Percentiles rank a stretch among this genome's conserved stretches.
These are phyloP conservation scores for Pythium guiyangense DNA, from an alignment of 352 stramenopile genomes.

Conservation along the genomic window DNA sequence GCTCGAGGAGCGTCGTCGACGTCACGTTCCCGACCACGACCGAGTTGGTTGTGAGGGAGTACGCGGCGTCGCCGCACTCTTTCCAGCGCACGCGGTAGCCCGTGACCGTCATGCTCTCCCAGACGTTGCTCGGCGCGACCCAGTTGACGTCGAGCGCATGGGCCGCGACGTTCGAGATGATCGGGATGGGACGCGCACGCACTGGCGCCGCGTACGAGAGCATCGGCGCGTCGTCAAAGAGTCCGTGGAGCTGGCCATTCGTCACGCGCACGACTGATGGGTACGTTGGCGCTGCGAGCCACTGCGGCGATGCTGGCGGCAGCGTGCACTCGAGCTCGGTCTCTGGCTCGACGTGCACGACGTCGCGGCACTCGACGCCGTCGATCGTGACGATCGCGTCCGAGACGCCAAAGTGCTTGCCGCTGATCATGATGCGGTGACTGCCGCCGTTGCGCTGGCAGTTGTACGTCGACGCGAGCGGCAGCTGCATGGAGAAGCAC, in stretches of 20 bases:
- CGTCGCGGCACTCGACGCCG: no score
- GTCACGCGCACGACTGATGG: constrained; percentile 57
- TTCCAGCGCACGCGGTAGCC: no score
- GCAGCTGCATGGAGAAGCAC: constrained; percentile 43
- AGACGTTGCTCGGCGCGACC: constrained; percentile 50
- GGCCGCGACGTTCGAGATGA: constrained; percentile 74
- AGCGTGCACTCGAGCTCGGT: constrained; percentile 74
- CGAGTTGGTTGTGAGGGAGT: no score
- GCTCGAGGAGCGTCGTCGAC: no score
- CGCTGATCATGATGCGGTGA: no score
- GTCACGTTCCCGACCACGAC: no score
- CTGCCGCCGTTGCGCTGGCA: constrained; percentile 56
- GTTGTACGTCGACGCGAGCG: constrained; percentile 69
- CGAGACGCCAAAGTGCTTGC: no score
- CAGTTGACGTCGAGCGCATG: constrained; percentile 82
- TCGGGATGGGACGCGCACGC: constrained; percentile 22
- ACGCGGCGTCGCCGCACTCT: no score
- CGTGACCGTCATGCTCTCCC: constrained; percentile 73
- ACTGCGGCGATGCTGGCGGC: constrained; percentile 32
- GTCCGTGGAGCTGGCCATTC: constrained; percentile 50
- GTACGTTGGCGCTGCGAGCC: constrained; percentile 23
- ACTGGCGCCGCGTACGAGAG: no score
- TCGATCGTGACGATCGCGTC: no score
- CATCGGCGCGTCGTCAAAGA: constrained; percentile 52
- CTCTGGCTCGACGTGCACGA: constrained; percentile 49